phyloP scores from a whole-genome alignment of 2,329 filamentous ascomycete species.

The Trichoderma afroharzianum region DNA sequence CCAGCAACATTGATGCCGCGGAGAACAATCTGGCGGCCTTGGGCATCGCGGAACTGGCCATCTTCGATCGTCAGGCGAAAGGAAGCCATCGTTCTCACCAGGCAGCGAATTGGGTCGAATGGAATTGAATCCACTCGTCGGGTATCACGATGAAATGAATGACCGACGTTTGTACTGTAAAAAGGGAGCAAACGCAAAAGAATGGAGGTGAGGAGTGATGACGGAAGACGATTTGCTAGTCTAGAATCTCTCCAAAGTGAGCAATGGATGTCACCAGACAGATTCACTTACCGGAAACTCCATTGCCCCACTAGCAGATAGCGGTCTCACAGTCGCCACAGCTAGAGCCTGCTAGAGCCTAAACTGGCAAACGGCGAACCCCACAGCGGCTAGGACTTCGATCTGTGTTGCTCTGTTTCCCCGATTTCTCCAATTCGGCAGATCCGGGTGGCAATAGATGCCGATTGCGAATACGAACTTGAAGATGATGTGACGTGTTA shows the following conservation, averaged over 20 bases:
- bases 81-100: slow-evolving; percentile 57
- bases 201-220: neutral
- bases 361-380: neutral
- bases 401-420: neutral
- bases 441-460: neutral
- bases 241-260: neutral
- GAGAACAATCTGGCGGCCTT: slow-evolving; percentile 81
- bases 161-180: neutral
- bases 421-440: slow-evolving; percentile 1
- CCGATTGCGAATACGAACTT: slow-evolving; percentile 3
- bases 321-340: slow-evolving; percentile 5
- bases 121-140: neutral
- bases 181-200: neutral
- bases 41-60: slow-evolving; percentile 73
- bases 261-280: neutral
- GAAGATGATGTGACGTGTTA: neutral
- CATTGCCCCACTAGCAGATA: neutral
- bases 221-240: neutral
- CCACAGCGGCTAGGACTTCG: neutral
- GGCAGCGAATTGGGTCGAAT: neutral
- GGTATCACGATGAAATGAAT: neutral
- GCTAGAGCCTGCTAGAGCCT: neutral
- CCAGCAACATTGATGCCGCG: slow-evolving; percentile 92
- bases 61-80: slow-evolving; percentile 82
- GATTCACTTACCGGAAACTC: neutral